These are phyloP conservation scores for Cryptococcus hybrid DNA, from an alignment of 1,284 basidiomycete genomes.

Conservation along the genomic window DNA sequence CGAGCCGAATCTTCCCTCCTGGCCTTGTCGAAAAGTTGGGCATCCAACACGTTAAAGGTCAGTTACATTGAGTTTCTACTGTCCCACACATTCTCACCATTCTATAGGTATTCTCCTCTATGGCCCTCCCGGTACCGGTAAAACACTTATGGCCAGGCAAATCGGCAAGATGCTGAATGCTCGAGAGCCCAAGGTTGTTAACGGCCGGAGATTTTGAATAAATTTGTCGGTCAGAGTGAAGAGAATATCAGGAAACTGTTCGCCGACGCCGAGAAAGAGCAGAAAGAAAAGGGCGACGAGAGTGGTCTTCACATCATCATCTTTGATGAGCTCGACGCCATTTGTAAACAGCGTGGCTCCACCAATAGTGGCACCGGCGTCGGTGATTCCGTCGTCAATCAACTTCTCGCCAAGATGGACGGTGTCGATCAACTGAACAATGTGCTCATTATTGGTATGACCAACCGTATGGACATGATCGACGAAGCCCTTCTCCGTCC, in stretches of 20 bases:
- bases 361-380: slow-evolving; percentile 88
- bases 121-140: slow-evolving; percentile 97
- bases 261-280: slow-evolving; percentile 97
- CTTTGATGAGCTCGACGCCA: slow-evolving; percentile 97
- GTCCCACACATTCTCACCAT: slow-evolving; percentile 28
- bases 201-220: slow-evolving; percentile 91
- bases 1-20: slow-evolving; percentile 95
- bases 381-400: slow-evolving; percentile 98
- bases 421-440: slow-evolving; percentile 99
- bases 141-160: slow-evolving; percentile 96
- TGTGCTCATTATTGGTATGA: slow-evolving; percentile 99
- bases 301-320: slow-evolving; percentile 99
- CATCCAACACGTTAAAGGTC: slow-evolving; percentile 97
- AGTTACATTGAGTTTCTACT: neutral
- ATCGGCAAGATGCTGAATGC: slow-evolving; percentile 99
- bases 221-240: slow-evolving; percentile 97
- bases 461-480: slow-evolving; percentile 98
- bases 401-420: slow-evolving; percentile 99
- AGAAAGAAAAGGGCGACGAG: slow-evolving; percentile 98
- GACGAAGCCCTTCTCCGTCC: slow-evolving; percentile 97
- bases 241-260: slow-evolving; percentile 99
- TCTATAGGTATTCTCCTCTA: slow-evolving; percentile 73
- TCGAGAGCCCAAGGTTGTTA: slow-evolving; percentile 96
- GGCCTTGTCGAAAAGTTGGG: slow-evolving; percentile 96
- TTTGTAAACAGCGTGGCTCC: slow-evolving; percentile 97